Percentiles rank a stretch among this genome's conserved stretches.
Evolutionary conservation across 805 yeast species (phyloP).

Genomic region (Candida adriatica): DNA sequence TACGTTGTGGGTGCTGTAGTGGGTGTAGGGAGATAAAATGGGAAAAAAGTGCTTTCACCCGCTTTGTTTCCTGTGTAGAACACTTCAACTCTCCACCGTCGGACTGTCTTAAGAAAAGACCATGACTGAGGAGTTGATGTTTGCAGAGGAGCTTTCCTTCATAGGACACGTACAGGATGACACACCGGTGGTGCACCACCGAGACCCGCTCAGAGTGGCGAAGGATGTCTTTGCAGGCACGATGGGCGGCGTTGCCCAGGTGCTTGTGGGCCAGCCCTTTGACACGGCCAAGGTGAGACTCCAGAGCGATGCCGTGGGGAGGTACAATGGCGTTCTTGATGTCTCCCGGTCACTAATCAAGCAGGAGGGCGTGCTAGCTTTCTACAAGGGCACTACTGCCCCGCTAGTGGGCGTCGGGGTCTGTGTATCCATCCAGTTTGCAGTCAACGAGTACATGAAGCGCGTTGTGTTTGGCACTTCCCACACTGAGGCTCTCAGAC

Average conservation of each 20-base stretch:
- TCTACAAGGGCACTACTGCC: conserved; percentile 89
- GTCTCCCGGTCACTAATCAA: conserved; percentile 66
- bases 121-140: conserved; percentile 11
- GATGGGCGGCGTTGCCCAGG: conserved; percentile 94
- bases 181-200: conserved; percentile 1
- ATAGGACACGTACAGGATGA: conserved; percentile 5
- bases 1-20: neutral
- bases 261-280: conserved; percentile 91
- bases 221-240: conserved; percentile 63
- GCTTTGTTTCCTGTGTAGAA: neutral
- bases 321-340: conserved; percentile 66
- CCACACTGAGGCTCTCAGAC: conserved; percentile 34
- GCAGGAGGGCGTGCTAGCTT: conserved; percentile 80
- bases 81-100: neutral
- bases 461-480: conserved; percentile 47
- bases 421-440: conserved; percentile 92
- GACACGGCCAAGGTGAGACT: conserved; percentile 91
- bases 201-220: conserved; percentile 18
- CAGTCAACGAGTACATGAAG: conserved; percentile 92
- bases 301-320: conserved; percentile 80
- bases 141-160: conserved; percentile 9
- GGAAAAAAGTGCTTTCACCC: neutral
- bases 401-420: conserved; percentile 95
- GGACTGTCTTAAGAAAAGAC: conserved; percentile 2
- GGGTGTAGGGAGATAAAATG: neutral